Conservation (phyloP, 495 filamentous ascomycete species). For the Daldinia concentrica region DNA sequence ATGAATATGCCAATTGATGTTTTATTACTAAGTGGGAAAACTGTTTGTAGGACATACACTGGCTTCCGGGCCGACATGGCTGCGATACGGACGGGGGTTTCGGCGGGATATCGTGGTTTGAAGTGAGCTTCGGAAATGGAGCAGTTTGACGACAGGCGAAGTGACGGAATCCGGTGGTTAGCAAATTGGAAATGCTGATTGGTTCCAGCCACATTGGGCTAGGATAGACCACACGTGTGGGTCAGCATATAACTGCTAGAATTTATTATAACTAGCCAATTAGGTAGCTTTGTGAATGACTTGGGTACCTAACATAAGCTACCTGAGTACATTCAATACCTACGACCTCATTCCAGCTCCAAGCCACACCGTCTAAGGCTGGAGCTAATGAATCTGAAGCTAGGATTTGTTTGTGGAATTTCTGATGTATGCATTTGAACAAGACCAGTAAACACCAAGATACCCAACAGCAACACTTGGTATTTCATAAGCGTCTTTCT, state of each 20-base stretch:
- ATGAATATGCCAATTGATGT: constrained; percentile 37
- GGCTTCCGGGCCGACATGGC: constrained; percentile 61
- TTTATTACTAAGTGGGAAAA: not conserved
- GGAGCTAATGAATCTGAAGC: constrained; percentile 30
- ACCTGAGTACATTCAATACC: not conserved
- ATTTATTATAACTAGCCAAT: not conserved
- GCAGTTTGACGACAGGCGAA: constrained; percentile 16
- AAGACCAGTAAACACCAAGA: constrained; percentile 16
- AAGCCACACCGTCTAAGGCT: constrained; percentile 25
- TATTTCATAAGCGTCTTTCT: not conserved
- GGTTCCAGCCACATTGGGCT: constrained; percentile 44
- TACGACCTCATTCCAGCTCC: not conserved
- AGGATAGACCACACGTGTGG: not conserved
- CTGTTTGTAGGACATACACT: constrained; percentile 50
- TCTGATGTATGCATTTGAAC: constrained; percentile 1
- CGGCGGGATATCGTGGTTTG: constrained; percentile 30
- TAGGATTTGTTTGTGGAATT: constrained; percentile 36
- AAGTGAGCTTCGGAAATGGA: constrained; percentile 42
- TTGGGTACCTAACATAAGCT: not conserved
- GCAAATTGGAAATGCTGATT: constrained; percentile 49
- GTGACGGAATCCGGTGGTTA: constrained; percentile 37
- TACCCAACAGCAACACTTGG: not conserved
- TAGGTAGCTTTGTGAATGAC: not conserved
- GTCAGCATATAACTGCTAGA: not conserved
- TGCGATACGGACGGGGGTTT: constrained; percentile 44